A percentile compares a stretch with the other conserved stretches of the same genome.
Conservation (phyloP, 129 eudicot genomes). For the Deinandra increscens region DNA sequence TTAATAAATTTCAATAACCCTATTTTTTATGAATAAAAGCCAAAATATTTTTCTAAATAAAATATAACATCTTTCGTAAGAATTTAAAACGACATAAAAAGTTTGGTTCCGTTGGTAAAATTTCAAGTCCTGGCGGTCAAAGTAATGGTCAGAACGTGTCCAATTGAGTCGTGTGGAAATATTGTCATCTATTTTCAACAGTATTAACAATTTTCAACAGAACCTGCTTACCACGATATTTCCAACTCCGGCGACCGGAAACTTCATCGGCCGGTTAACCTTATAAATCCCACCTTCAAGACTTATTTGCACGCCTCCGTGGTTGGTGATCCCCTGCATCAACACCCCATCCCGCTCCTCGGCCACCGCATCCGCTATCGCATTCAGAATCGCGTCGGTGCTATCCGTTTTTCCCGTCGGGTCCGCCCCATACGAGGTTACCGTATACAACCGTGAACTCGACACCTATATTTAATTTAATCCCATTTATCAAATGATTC, state of each 20-base stretch:
- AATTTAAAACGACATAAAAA: too few species aligned
- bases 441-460: conserved; percentile 49
- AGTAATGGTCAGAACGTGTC: not conserved
- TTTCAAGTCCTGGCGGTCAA: conserved; percentile 19
- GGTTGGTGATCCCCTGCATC: conserved; percentile 69
- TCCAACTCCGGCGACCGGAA: conserved; percentile 64
- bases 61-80: too few species aligned
- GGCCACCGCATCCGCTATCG: conserved; percentile 62
- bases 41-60: too few species aligned
- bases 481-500: too few species aligned
- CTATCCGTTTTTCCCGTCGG: conserved; percentile 86
- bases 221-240: conserved; percentile 60
- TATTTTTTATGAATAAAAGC: too few species aligned
- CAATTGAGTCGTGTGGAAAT: conserved; percentile 18
- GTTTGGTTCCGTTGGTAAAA: too few species aligned
- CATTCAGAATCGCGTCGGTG: conserved; percentile 64
- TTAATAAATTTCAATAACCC: too few species aligned
- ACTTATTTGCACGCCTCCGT: conserved; percentile 70
- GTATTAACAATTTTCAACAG: not conserved
- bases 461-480: conserved; percentile 26
- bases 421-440: conserved; percentile 87
- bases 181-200: too few species aligned
- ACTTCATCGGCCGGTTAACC: conserved; percentile 66
- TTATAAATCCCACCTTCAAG: conserved; percentile 83
- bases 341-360: conserved; percentile 47